Percentiles rank a stretch among this genome's conserved stretches.
phyloP scores from a whole-genome alignment of 1,284 basidiomycete genomes.

The Rhodotorula sp. region DNA sequence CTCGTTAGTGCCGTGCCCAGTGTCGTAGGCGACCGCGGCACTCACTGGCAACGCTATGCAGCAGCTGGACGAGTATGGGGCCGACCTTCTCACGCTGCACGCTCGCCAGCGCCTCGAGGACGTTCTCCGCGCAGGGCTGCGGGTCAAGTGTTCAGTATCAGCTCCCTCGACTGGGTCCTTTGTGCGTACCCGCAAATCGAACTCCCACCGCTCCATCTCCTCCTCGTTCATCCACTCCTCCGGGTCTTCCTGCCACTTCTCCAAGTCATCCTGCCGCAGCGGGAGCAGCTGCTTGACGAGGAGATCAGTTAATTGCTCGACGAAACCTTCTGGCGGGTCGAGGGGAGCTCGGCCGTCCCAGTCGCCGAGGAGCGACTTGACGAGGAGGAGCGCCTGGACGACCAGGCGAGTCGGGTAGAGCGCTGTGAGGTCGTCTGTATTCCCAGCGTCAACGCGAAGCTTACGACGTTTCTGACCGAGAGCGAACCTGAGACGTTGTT shows the following conservation, averaged over 20 bases:
- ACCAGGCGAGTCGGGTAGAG: constrained; percentile 38
- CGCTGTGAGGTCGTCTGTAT: constrained; percentile 24
- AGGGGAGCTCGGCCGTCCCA: constrained; percentile 33
- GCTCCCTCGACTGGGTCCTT: no score
- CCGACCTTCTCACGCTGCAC: constrained; percentile 35
- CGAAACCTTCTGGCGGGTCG: constrained; percentile 25
- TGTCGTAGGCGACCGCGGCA: not conserved
- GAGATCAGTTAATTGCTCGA: constrained; percentile 6
- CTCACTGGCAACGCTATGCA: constrained; percentile 27
- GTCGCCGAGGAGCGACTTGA: constrained; percentile 37
- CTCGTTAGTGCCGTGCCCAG: not conserved
- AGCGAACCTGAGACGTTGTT: constrained; percentile 6
- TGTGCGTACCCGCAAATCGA: constrained; percentile 39
- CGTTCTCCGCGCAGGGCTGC: constrained; percentile 41
- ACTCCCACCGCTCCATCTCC: constrained; percentile 42
- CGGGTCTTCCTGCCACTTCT: constrained; percentile 42
- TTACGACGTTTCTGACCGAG: not conserved
- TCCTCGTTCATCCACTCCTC: constrained; percentile 46
- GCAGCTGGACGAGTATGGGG: constrained; percentile 6
- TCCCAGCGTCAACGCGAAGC: not conserved
- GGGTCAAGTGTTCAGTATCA: not conserved
- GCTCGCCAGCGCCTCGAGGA: constrained; percentile 33
- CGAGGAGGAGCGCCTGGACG: constrained; percentile 39
- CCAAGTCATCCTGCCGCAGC: constrained; percentile 36
- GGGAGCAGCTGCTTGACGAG: constrained; percentile 37